phyloP scores from a whole-genome alignment of 345 rosid species.

The Ricinus communis region DNA sequence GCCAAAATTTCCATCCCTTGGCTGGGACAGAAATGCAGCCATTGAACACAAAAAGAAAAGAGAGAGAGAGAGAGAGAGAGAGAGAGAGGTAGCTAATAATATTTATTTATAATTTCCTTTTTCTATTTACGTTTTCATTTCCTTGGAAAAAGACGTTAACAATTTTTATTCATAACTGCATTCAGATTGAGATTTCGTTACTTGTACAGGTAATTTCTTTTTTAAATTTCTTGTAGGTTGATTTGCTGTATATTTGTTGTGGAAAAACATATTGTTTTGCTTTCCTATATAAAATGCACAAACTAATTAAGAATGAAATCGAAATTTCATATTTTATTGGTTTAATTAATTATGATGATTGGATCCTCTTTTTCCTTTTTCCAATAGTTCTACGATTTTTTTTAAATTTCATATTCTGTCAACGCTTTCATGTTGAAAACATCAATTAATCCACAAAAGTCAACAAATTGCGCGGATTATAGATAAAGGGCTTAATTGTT shows the following conservation, averaged over 20 bases:
- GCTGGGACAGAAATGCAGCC: slow-evolving; percentile 16
- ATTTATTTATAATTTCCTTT: not conserved
- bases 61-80: no score
- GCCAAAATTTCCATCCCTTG: slow-evolving; percentile 37
- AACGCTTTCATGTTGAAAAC: not conserved
- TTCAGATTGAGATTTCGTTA: slow-evolving; percentile 14
- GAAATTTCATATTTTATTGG: no score
- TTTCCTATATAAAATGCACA: no score
- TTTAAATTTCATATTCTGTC: not conserved
- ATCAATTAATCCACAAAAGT: not conserved
- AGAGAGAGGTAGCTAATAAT: no score
- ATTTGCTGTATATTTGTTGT: not conserved
- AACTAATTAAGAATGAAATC: no score
- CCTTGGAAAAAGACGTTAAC: not conserved
- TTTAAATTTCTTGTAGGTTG: not conserved
- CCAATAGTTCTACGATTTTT: no score
- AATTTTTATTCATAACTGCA: not conserved
- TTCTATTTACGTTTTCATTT: not conserved
- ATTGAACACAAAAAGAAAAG: no score
- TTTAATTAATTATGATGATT: no score
- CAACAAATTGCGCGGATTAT: not conserved
- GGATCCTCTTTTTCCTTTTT: no score
- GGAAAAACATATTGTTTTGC: no score
- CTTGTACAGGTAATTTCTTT: slow-evolving; percentile 30
- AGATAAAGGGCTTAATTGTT: not conserved